A percentile compares a stretch with the other conserved stretches of the same genome.
phyloP scores from a whole-genome alignment of 495 filamentous ascomycete species.

The Daldinia decipiens region DNA sequence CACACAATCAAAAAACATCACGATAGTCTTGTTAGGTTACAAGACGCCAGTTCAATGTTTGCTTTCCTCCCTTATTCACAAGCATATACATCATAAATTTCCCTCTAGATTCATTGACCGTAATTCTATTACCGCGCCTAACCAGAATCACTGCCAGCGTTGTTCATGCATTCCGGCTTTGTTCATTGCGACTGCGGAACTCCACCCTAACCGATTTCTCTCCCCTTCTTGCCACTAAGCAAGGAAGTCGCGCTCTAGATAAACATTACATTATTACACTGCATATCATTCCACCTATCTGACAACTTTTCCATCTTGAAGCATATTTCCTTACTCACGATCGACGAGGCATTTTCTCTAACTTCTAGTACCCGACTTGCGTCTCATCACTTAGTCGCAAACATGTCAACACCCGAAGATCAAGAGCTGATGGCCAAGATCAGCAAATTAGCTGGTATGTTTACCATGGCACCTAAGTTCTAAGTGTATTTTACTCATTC shows the following conservation, averaged over 20 bases:
- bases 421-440: conserved; percentile 81
- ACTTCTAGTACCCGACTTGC: conserved; percentile 23
- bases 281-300: not conserved
- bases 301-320: not conserved
- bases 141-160: not conserved
- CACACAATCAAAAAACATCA: conserved; percentile 20
- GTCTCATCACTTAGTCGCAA: conserved; percentile 31
- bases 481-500: conserved; percentile 25
- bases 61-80: conserved; percentile 1
- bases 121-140: conserved; percentile 16
- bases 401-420: conserved; percentile 73
- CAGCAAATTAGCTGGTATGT: conserved; percentile 76
- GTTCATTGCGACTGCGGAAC: conserved; percentile 10
- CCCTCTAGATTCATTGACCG: conserved; percentile 4
- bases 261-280: not conserved
- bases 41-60: conserved; percentile 21
- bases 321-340: not conserved
- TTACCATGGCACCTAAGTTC: not conserved
- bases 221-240: not conserved
- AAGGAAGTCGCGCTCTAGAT: not conserved
- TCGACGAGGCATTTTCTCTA: conserved; percentile 27
- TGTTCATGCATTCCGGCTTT: conserved; percentile 22
- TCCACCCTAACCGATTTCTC: conserved; percentile 1
- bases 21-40: conserved; percentile 1
- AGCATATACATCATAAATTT: not conserved